Evolutionary conservation across 441 rosid genomes (phyloP).

Genomic region (Erodium moschatum): DNA sequence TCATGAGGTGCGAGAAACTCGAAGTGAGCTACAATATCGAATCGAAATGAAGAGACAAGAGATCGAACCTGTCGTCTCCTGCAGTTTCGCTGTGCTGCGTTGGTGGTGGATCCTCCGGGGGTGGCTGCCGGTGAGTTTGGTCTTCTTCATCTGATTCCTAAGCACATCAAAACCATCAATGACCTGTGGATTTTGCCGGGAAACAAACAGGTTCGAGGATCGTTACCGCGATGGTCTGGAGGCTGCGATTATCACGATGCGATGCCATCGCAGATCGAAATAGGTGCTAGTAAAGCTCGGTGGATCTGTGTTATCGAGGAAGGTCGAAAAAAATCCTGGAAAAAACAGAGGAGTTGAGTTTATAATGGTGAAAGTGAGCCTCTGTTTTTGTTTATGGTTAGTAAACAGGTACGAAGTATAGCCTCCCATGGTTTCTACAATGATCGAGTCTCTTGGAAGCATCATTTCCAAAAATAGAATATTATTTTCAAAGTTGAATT

Average conservation of each 20-base stretch:
- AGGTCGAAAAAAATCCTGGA: background rate
- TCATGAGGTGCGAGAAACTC: background rate
- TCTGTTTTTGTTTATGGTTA: conserved; percentile 7
- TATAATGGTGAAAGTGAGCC: background rate
- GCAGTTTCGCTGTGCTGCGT: background rate
- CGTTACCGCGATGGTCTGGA: background rate
- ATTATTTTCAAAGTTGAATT: no score
- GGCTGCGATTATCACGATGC: background rate
- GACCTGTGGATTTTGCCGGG: no score
- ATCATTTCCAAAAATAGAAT: background rate
- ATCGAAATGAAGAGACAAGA: background rate
- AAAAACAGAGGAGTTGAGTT: conserved; percentile 1
- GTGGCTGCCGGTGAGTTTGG: background rate
- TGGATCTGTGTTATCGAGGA: background rate
- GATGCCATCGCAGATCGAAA: background rate
- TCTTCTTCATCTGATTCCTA: conserved; percentile 5
- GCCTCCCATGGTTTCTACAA: background rate
- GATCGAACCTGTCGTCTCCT: background rate
- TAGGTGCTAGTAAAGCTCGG: no score
- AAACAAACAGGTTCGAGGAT: background rate
- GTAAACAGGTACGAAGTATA: background rate
- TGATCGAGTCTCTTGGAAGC: conserved; percentile 5
- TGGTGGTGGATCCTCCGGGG: background rate
- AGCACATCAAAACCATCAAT: background rate
- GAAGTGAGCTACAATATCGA: background rate